Base-by-base conservation (phyloP, 1,284 basidiomycete species). In the Rhodotorula sp. region DNA sequence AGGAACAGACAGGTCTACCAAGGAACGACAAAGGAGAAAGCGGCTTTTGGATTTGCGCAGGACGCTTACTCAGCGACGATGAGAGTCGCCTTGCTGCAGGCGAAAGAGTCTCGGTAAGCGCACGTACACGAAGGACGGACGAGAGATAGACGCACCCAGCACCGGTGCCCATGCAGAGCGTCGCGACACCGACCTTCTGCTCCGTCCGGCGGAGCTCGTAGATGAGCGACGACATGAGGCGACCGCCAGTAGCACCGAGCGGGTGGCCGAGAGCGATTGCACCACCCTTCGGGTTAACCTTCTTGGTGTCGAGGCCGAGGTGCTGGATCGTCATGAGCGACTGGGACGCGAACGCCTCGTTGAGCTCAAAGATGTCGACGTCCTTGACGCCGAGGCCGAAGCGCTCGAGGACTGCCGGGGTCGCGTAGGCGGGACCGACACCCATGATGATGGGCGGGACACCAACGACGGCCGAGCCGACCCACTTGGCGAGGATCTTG, bases 241-340 rank as follows among this genome's bases (percentile, higher is more conserved):
- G 79, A 27, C 81, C 79, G 60, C 82, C 82, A 19, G 82, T 82
- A 46, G 79, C 79, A 63, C 82, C 82, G 49, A 83, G 79, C 44
- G 82, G 82, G 75, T 83, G 82, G 13, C 81, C 82, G 66, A 80
- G 74, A n/a, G 82, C 82, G 63, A 83, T 83, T 3, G 82, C 82
- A 62, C 82, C 82, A 54, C 82, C 82, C 61, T 80, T 79, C 25
- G 81, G 81, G 80, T 83, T 83, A 65, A 80, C 73, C 77, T 82
- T 83, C 63, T 77, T 75, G 68, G 78, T 74, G 49, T 75, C 72
- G 48, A 81, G 80, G 68, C 81, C 81, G 62, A 83, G 68, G 56
- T 79, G 78, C 71, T 82, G 79, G 64, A 81, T 73, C 59, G 79
- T 79, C 78, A 80, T 81, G 64, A 83, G 76, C n/a, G 81, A 81